Evolutionary conservation across 148 eudicot species (phyloP).

Genomic region (Cornus controversa): DNA sequence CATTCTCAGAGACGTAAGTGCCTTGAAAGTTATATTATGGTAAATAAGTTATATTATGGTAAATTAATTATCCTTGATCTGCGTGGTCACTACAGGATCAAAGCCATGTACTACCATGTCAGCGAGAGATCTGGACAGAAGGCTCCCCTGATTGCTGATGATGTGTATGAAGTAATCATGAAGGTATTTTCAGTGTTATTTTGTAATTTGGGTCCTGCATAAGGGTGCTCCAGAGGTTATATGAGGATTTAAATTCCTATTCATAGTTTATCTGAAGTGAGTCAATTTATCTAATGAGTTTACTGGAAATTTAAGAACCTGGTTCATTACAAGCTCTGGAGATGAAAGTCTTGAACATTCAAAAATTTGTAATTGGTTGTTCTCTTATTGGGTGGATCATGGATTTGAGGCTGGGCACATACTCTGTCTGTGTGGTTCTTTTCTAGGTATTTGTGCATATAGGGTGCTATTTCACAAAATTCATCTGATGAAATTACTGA

Average conservation of each 20-base stretch:
- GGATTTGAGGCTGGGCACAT: too few species aligned
- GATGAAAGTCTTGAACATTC: too few species aligned
- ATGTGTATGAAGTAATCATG: slow-evolving; percentile 89
- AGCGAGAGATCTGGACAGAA: slow-evolving; percentile 76
- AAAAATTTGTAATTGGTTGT: too few species aligned
- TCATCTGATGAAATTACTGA: too few species aligned
- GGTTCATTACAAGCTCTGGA: too few species aligned
- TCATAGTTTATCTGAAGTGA: neutral
- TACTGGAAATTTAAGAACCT: too few species aligned
- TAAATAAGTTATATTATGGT: neutral
- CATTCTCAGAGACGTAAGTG: slow-evolving; percentile 88
- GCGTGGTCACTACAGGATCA: slow-evolving; percentile 46
- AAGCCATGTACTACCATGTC: slow-evolving; percentile 68
- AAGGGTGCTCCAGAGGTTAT: neutral
- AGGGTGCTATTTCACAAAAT: too few species aligned
- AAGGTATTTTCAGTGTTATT: slow-evolving; percentile 50
- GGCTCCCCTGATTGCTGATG: slow-evolving; percentile 87
- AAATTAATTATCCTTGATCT: neutral
- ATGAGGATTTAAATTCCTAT: neutral
- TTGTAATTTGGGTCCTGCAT: neutral
- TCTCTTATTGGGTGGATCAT: too few species aligned
- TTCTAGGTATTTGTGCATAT: too few species aligned
- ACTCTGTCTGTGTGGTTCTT: too few species aligned
- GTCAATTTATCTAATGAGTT: too few species aligned
- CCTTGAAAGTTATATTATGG: neutral